Conservation (phyloP, 169 alveolate species). For the Plasmodium berghei region DNA sequence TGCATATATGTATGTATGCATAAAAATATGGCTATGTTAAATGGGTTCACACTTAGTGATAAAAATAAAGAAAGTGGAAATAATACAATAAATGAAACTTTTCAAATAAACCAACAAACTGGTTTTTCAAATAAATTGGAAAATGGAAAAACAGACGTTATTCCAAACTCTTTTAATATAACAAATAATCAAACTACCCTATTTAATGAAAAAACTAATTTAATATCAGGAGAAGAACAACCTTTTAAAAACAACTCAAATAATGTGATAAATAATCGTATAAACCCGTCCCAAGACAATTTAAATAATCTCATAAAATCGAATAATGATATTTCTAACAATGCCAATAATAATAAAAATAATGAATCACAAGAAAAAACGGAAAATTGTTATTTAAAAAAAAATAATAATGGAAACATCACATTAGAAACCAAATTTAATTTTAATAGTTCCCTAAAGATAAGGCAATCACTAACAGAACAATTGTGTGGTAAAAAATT, state of each 20-base stretch:
- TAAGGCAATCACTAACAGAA: conserved; percentile 70
- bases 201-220: conserved; percentile 11
- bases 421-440: conserved; percentile 63
- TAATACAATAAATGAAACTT: conserved; percentile 1
- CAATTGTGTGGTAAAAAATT: conserved; percentile 67
- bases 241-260: not conserved
- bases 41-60: not conserved
- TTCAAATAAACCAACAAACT: conserved; percentile 1
- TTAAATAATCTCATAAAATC: conserved; percentile 1
- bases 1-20: not conserved
- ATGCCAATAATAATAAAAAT: conserved; percentile 8
- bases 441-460: conserved; percentile 63
- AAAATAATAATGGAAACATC: conserved; percentile 42
- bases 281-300: conserved; percentile 7
- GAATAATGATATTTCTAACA: not conserved
- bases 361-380: conserved; percentile 20
- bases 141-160: conserved; percentile 7
- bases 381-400: conserved; percentile 31
- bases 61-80: conserved; percentile 15
- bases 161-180: conserved; percentile 17
- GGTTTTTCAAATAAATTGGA: conserved; percentile 22
- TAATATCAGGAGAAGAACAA: conserved; percentile 5
- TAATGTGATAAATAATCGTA: conserved; percentile 1
- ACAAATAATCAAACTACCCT: not conserved
- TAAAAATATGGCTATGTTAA: conserved; percentile 22